Percentiles rank a stretch among this genome's conserved stretches.
These are phyloP conservation scores for Trypanosomatidae sp. DNA, from an alignment of 208 protist species.

Conservation along the genomic window DNA sequence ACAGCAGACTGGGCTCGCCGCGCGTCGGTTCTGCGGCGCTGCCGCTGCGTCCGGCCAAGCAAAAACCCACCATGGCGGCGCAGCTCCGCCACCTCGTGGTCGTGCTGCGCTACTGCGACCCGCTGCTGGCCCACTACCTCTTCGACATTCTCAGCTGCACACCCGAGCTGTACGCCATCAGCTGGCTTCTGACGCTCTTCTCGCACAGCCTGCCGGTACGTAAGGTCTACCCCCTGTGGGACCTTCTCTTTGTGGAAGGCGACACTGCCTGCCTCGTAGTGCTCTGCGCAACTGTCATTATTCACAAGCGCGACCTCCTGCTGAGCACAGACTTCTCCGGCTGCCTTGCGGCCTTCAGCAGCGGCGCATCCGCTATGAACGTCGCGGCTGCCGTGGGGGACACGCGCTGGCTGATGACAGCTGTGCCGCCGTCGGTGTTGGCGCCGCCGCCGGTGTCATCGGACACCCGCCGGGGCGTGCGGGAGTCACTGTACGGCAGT, in stretches of 20 bases:
- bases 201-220: slow-evolving; percentile 84
- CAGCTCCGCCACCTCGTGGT: slow-evolving; percentile 65
- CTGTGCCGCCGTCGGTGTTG: slow-evolving; percentile 37
- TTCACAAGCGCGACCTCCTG: slow-evolving; percentile 41
- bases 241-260: slow-evolving; percentile 75
- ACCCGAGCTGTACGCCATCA: slow-evolving; percentile 94
- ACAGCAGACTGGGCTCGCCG: background rate
- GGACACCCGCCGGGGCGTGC: background rate
- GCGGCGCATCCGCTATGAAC: slow-evolving; percentile 26
- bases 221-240: slow-evolving; percentile 93
- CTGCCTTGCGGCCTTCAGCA: slow-evolving; percentile 48
- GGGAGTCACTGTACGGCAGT: background rate
- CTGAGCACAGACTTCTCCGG: slow-evolving; percentile 49
- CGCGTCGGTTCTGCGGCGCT: background rate
- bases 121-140: slow-evolving; percentile 89
- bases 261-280: slow-evolving; percentile 31
- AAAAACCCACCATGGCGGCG: slow-evolving; percentile 68
- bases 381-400: slow-evolving; percentile 36
- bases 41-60: background rate
- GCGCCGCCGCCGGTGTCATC: slow-evolving; percentile 3
- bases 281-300: slow-evolving; percentile 40
- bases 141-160: slow-evolving; percentile 72
- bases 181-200: slow-evolving; percentile 94
- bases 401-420: slow-evolving; percentile 37
- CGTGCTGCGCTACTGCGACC: slow-evolving; percentile 85